Evolutionary conservation across 73 alveolate genomes (phyloP).

Genomic region (Blepharisma stoltei): DNA sequence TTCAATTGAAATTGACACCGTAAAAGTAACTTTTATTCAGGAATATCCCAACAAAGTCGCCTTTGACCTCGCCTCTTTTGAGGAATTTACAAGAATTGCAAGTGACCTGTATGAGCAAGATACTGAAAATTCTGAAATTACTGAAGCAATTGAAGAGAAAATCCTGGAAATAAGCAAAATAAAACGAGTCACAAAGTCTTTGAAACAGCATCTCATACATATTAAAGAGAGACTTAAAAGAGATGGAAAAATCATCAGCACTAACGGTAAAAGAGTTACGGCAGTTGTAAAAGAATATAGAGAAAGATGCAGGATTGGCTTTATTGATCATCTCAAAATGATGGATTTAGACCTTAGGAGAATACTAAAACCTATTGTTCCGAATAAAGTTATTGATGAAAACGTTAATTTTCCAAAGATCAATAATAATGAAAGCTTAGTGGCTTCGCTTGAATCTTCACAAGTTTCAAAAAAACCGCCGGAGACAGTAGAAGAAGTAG

Average conservation of each 20-base stretch:
- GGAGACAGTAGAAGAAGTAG: neutral
- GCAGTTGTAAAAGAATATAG: neutral
- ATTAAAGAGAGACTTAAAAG: neutral
- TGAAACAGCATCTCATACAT: neutral
- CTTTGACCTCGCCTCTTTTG: neutral
- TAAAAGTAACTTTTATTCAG: neutral
- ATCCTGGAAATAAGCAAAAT: neutral
- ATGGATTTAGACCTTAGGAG: neutral
- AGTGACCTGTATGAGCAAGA: neutral
- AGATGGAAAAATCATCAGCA: neutral
- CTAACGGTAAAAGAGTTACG: neutral
- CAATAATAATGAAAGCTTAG: neutral
- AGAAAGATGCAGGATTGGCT: neutral
- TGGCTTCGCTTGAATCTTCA: neutral
- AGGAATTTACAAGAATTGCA: neutral
- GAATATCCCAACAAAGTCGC: neutral
- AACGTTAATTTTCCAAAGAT: neutral
- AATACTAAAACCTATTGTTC: conserved; percentile 7
- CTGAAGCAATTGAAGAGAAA: neutral
- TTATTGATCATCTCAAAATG: neutral
- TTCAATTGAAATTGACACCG: neutral
- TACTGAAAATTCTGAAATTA: neutral
- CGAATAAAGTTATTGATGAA: neutral
- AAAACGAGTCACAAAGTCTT: neutral
- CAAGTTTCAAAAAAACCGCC: too few relatives aligned